Base-by-base conservation (phyloP, 371 early-diverging fungal genomes). In the Apophysomyces elegans region DNA sequence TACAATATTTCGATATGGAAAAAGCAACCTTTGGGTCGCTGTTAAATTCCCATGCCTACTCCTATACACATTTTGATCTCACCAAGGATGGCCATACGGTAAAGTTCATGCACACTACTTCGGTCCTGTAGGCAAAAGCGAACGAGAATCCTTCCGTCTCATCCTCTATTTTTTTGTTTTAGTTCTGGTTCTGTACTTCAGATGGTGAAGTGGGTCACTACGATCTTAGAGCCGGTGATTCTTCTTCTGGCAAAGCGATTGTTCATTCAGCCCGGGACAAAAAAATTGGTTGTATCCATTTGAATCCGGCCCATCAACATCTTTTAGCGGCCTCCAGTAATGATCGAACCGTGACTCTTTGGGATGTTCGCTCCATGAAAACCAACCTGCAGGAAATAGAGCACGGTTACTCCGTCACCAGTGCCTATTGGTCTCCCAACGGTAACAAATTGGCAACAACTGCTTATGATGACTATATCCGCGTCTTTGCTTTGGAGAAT, bases 391-490 rank as follows among this genome's bases (percentile, higher is more conserved):
- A 79, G 13, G 64, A 74, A 16, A 71, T 86, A 35, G 72, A 79
- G 1, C 88, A 90, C 66, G 72, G 81, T 3, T 81, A 84, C 57
- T 77, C 90, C 12, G 91, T 90, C 5, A 91, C 91, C 1, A 80
- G 87, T 36, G 88, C 87, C 7, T 88, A 83, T 74, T 93, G 90
- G 89, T 86, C 88, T 38, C 91, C 92, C 1, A 77, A 76, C 37
- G 93, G 93, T 21, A 68, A 73, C 41, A 59, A 73, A 35, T 14
- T 87, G 9, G 73, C 76, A 5, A 77, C 83, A 3, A 73, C 84
- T 0, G 68, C 73, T n/a, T 85, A 87, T 56, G 85, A 85, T 61
- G 83, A 84, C 59, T 69, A 75, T 59, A 70, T 88, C 36, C 77
- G 87, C 1, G 57, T 87, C 13, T 86, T 85, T 65, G 77, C 80